Conservation (phyloP, 208 protist species). For the Porcisia deanei region DNA sequence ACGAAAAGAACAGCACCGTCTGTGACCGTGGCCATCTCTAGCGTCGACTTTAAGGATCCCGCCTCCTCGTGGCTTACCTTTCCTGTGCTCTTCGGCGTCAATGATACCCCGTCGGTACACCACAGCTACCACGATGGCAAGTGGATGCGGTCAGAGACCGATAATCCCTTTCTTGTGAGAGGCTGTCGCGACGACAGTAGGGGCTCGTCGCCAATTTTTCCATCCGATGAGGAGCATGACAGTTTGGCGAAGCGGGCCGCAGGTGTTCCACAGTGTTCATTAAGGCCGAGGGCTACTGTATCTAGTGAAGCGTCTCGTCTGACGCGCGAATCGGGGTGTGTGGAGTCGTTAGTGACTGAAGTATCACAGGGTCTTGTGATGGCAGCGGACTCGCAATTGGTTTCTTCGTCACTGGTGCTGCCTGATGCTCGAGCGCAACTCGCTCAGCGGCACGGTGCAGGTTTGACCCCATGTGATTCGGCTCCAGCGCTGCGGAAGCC, state of each 20-base stretch:
- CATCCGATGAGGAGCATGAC: background rate
- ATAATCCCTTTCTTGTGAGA: too few relatives aligned
- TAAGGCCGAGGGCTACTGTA: too few relatives aligned
- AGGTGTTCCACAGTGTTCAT: background rate
- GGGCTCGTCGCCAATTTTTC: background rate
- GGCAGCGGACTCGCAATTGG: background rate
- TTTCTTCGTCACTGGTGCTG: background rate
- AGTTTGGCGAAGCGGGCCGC: background rate
- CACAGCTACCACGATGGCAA: background rate
- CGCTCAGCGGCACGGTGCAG: background rate
- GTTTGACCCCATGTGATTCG: background rate
- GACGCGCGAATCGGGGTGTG: background rate
- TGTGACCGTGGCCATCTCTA: background rate
- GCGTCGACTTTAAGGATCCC: background rate
- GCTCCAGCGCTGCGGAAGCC: background rate
- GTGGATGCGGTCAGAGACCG: background rate
- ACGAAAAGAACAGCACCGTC: background rate
- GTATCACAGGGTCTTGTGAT: background rate
- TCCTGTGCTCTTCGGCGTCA: background rate
- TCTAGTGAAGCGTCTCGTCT: background rate
- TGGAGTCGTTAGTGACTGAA: background rate
- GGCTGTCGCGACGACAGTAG: background rate
- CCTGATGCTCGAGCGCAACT: background rate
- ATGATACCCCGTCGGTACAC: background rate
- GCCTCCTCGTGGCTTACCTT: background rate